Conservation (phyloP, 2,329 filamentous ascomycete species). For the Diaporthe ampelina region DNA sequence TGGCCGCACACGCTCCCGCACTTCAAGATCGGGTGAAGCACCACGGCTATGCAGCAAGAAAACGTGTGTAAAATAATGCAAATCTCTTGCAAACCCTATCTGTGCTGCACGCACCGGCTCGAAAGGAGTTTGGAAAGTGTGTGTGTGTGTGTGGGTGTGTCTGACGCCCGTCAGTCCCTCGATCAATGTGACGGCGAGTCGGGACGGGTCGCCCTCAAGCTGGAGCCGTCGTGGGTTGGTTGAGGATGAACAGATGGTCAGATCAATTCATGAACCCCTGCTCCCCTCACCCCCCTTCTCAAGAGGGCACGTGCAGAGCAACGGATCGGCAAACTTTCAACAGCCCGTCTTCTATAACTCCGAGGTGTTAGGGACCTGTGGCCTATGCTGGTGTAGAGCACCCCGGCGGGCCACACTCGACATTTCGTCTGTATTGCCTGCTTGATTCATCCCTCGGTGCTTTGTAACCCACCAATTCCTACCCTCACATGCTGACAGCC, state of each 20-base stretch:
- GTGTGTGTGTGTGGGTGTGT: too few species aligned
- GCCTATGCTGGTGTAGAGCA: not conserved
- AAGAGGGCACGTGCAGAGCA: constrained; percentile 18
- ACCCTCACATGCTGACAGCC: constrained; percentile 17
- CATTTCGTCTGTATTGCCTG: constrained; percentile 19
- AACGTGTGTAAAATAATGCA: not conserved
- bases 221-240: not conserved
- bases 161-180: constrained; percentile 8
- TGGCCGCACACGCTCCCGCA: not conserved
- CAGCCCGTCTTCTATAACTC: constrained; percentile 25
- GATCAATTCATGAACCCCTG: not conserved
- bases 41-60: not conserved
- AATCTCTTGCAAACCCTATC: constrained; percentile 31
- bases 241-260: constrained; percentile 34
- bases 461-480: constrained; percentile 9
- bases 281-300: not conserved
- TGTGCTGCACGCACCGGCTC: constrained; percentile 15
- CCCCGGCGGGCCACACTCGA: not conserved
- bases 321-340: constrained; percentile 11
- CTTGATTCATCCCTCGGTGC: constrained; percentile 14
- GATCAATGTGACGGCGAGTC: constrained; percentile 29
- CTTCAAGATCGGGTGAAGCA: constrained; percentile 18
- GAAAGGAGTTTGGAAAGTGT: not conserved
- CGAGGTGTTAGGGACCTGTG: not conserved
- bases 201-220: constrained; percentile 23